A percentile compares a stretch with the other conserved stretches of the same genome.
phyloP scores from a whole-genome alignment of 202 grass and related monocot genomes.

The Panicum virgatum region DNA sequence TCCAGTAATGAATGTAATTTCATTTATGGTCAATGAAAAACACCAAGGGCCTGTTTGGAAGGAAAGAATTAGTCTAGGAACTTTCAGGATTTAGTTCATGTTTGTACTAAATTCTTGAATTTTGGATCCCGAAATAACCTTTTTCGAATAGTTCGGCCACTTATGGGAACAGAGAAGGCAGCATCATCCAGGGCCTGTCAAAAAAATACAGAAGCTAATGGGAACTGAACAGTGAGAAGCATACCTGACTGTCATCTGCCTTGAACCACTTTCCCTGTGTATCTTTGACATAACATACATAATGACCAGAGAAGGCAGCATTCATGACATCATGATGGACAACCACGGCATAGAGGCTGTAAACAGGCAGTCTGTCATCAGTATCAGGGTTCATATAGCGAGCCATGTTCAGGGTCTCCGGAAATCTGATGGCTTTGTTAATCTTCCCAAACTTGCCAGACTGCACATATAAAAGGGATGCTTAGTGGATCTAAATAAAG shows the following conservation, averaged over 20 bases:
- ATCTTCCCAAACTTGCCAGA: constrained; percentile 93
- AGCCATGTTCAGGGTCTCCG: constrained; percentile 60
- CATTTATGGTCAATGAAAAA: constrained; percentile 12
- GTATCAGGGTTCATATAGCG: constrained; percentile 62
- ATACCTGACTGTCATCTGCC: constrained; percentile 85
- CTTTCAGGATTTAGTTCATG: background rate
- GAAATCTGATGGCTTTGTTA: constrained; percentile 81
- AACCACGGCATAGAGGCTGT: constrained; percentile 87
- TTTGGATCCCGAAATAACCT: background rate
- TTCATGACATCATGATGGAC: constrained; percentile 90
- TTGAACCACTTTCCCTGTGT: constrained; percentile 83
- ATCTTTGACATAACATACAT: constrained; percentile 93
- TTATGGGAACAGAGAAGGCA: background rate
- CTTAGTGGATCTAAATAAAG: constrained; percentile 21
- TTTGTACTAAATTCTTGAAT: background rate
- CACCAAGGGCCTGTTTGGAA: background rate
- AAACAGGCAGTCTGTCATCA: constrained; percentile 71
- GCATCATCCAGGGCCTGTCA: too few relatives aligned
- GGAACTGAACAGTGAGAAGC: background rate
- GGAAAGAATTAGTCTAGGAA: background rate
- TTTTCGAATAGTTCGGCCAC: background rate
- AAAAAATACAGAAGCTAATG: background rate
- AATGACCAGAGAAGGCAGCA: constrained; percentile 93
- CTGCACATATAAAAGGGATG: constrained; percentile 46
- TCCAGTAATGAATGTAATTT: background rate